Percentiles rank a stretch among this genome's conserved stretches.
These are phyloP conservation scores for Cyanodermella asteris DNA, from an alignment of 2,329 filamentous ascomycete species.

Conservation along the genomic window DNA sequence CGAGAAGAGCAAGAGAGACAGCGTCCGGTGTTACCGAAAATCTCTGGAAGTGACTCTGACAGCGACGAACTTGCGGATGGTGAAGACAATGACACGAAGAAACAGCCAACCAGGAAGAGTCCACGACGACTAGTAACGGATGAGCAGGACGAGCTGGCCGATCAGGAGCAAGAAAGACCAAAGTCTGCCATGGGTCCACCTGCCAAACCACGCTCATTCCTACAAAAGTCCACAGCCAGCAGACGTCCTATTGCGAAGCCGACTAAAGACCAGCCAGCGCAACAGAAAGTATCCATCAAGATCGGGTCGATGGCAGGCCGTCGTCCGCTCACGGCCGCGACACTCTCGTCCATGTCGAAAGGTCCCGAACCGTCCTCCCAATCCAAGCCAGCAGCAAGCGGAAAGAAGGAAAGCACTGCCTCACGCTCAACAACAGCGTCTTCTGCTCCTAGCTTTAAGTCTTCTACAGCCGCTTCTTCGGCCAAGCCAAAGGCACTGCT, in stretches of 20 bases:
- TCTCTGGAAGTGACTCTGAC: background rate
- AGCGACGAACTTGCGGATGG: conserved; percentile 3
- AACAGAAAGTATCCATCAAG: conserved; percentile 25
- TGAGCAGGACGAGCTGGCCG: conserved; percentile 1
- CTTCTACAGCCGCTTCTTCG: conserved; percentile 37
- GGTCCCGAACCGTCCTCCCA: conserved; percentile 31
- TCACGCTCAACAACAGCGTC: conserved; percentile 35
- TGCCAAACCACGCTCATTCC: conserved; percentile 2
- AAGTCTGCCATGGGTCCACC: conserved; percentile 2
- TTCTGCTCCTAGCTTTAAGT: conserved; percentile 40
- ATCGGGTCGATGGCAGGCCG: conserved; percentile 26
- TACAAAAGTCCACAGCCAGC: conserved; percentile 15
- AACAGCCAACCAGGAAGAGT: conserved; percentile 14
- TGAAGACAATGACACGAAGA: conserved; percentile 14
- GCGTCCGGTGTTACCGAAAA: conserved; percentile 10
- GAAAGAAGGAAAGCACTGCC: conserved; percentile 45
- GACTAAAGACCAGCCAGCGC: conserved; percentile 23
- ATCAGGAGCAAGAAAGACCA: conserved; percentile 2
- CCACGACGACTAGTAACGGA: conserved; percentile 12
- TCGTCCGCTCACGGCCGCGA: conserved; percentile 26
- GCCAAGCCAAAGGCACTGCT: conserved; percentile 50
- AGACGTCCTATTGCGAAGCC: conserved; percentile 22
- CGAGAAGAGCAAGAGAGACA: conserved; percentile 16
- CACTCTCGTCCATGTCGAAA: conserved; percentile 34
- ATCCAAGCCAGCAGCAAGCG: conserved; percentile 24